A percentile compares a stretch with the other conserved stretches of the same genome.
phyloP scores from a whole-genome alignment of 1,284 basidiomycete genomes.

The Trichosporon ovoides region DNA sequence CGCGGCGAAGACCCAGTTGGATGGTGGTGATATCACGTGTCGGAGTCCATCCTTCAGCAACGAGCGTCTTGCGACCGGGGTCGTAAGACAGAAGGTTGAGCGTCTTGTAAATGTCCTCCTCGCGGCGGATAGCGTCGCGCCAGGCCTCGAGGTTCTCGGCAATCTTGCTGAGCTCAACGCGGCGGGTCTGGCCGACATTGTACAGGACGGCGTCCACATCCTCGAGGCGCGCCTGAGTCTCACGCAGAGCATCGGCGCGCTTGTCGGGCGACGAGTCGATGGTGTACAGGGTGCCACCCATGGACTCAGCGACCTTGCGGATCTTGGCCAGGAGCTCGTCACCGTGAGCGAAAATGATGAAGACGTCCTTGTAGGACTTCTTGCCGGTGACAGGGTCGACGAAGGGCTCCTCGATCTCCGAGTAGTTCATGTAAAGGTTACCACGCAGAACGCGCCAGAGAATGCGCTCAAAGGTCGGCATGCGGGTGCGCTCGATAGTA shows the following conservation, averaged over 20 bases:
- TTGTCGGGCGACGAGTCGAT: slow-evolving; percentile 92
- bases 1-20: slow-evolving; percentile 81
- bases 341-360: slow-evolving; percentile 99
- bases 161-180: slow-evolving; percentile 76
- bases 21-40: slow-evolving; percentile 82
- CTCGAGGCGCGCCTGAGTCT: slow-evolving; percentile 83
- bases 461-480: slow-evolving; percentile 93
- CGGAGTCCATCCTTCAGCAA: slow-evolving; percentile 97
- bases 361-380: slow-evolving; percentile 93
- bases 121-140: slow-evolving; percentile 90
- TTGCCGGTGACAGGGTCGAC: slow-evolving; percentile 73
- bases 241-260: slow-evolving; percentile 80
- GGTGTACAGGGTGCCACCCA: slow-evolving; percentile 94
- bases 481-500: slow-evolving; percentile 86
- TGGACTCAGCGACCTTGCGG: slow-evolving; percentile 95
- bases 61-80: slow-evolving; percentile 83
- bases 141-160: slow-evolving; percentile 83
- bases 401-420: slow-evolving; percentile 88
- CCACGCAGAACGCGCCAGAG: slow-evolving; percentile 97
- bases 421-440: slow-evolving; percentile 99
- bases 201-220: slow-evolving; percentile 86
- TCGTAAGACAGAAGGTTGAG: slow-evolving; percentile 94
- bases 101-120: slow-evolving; percentile 93
- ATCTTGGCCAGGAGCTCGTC: slow-evolving; percentile 91
- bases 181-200: slow-evolving; percentile 78